These are phyloP conservation scores for Fagopyrum homotropicum DNA, from an alignment of 148 eudicot genomes.

Conservation along the genomic window DNA sequence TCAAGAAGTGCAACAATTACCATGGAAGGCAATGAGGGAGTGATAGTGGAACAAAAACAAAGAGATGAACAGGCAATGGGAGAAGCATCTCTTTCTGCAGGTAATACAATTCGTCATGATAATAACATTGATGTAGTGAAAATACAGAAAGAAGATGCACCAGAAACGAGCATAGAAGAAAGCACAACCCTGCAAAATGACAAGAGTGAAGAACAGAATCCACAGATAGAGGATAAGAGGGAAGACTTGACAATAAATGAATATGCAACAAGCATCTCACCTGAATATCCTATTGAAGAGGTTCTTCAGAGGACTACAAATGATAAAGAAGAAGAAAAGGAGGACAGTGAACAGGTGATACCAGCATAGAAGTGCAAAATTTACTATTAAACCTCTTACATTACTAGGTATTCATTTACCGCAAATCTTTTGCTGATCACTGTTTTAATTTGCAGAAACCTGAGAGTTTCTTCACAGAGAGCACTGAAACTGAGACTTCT, in stretches of 20 bases:
- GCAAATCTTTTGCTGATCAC: neutral
- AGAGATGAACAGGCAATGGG: neutral
- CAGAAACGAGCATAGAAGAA: neutral
- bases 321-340: neutral
- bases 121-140: neutral
- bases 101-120: neutral
- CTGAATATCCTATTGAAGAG: neutral
- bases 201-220: neutral
- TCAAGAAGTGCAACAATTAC: neutral
- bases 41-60: neutral
- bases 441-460: neutral
- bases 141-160: neutral
- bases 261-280: neutral
- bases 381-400: neutral
- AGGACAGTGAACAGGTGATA: neutral
- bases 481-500: neutral
- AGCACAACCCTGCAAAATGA: neutral
- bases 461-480: neutral
- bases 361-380: neutral
- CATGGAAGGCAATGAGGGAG: neutral
- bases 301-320: neutral
- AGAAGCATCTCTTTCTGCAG: neutral
- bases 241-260: neutral
- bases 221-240: neutral
- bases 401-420: neutral